phyloP scores from a whole-genome alignment of 73 alveolate species.

The Durusdinium trenchii region DNA sequence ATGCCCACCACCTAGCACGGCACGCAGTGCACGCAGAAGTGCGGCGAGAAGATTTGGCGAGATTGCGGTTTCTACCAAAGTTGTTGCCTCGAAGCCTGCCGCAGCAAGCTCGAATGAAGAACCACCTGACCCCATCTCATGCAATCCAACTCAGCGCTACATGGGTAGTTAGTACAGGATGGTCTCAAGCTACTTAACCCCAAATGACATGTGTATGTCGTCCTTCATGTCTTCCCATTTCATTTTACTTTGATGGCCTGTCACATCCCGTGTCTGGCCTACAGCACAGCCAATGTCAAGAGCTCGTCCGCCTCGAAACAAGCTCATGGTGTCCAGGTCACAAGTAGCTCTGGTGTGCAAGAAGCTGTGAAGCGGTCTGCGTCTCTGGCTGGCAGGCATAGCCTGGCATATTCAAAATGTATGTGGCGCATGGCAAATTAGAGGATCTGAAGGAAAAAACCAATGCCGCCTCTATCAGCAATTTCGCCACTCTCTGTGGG shows the following conservation, averaged over 20 bases:
- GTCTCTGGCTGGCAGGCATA: background rate
- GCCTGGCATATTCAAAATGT: background rate
- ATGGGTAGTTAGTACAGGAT: background rate
- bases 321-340: background rate
- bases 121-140: constrained; percentile 3
- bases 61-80: background rate
- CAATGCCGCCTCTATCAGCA: constrained; percentile 63
- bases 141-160: no score
- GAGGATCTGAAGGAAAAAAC: background rate
- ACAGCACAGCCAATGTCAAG: constrained; percentile 96
- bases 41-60: background rate
- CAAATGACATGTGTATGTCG: background rate
- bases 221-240: background rate
- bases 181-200: background rate
- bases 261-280: background rate
- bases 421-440: background rate
- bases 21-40: background rate
- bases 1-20: constrained; percentile 57
- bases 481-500: constrained; percentile 80
- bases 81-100: constrained; percentile 48
- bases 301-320: constrained; percentile 47
- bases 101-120: constrained; percentile 92
- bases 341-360: background rate
- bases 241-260: background rate
- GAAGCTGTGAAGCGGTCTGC: background rate